Percentiles rank a stretch among this genome's conserved stretches.
Conservation (phyloP, 2,329 filamentous ascomycete genomes). For the Penicillium brevicompactum region DNA sequence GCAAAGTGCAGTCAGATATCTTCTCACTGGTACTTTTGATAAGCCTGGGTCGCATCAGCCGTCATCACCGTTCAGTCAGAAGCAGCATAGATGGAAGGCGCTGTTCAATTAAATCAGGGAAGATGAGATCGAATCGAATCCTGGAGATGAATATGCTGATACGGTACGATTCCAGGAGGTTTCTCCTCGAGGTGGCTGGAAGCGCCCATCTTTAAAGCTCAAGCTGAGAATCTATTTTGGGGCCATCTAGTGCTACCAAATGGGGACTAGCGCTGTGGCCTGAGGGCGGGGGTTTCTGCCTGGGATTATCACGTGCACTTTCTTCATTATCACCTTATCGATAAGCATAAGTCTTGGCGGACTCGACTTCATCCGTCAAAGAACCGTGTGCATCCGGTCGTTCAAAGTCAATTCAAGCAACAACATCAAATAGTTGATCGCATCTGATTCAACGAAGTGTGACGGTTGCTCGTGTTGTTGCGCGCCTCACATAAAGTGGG, state of each 20-base stretch:
- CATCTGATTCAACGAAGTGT: not conserved
- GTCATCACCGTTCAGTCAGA: slow-evolving; percentile 9
- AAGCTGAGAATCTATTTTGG: slow-evolving; percentile 39
- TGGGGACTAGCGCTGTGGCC: slow-evolving; percentile 26
- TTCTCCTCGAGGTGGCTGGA: slow-evolving; percentile 26
- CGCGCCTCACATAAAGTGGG: not conserved
- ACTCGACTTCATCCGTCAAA: slow-evolving; percentile 12
- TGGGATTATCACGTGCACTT: slow-evolving; percentile 17
- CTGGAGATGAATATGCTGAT: not conserved
- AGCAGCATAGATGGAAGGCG: not conserved
- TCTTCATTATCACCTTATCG: slow-evolving; percentile 17
- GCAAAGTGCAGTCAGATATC: not conserved
- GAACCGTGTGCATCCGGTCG: not conserved
- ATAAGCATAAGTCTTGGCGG: slow-evolving; percentile 21
- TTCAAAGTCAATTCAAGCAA: not conserved
- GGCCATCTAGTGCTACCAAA: slow-evolving; percentile 25
- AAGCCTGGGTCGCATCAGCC: slow-evolving; percentile 8
- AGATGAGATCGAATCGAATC: not conserved
- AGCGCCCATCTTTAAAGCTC: slow-evolving; percentile 25
- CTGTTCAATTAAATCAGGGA: not conserved
- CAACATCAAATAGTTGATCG: not conserved
- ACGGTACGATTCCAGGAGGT: slow-evolving; percentile 19
- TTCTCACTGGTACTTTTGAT: slow-evolving; percentile 9
- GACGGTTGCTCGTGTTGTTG: not conserved
- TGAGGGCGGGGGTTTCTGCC: slow-evolving; percentile 32